A percentile compares a stretch with the other conserved stretches of the same genome.
Conservation (phyloP, 306 rosid genomes). For the Casuarina glauca region DNA sequence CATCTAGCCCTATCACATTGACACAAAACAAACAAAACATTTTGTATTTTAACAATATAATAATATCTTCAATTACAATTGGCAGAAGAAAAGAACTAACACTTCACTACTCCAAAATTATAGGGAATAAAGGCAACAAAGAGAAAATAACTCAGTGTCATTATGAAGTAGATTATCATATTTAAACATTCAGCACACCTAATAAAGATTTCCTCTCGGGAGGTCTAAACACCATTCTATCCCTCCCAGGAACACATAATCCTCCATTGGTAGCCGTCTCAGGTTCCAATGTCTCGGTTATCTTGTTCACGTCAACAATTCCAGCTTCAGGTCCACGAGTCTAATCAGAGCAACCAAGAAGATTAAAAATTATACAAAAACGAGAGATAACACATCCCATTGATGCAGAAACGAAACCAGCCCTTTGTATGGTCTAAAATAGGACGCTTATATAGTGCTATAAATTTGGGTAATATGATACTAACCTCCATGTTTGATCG, state of each 20-base stretch:
- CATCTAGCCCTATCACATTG: slow-evolving; percentile 71
- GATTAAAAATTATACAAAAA: background rate
- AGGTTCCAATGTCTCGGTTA: slow-evolving; percentile 57
- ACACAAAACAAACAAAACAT: background rate
- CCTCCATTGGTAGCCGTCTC: slow-evolving; percentile 59
- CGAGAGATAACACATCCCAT: too few species aligned
- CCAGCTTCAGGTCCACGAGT: slow-evolving; percentile 37
- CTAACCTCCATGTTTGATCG: slow-evolving; percentile 35
- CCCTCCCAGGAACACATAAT: slow-evolving; percentile 79
- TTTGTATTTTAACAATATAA: background rate
- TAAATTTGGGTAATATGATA: background rate
- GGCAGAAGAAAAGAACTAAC: background rate
- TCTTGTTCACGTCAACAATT: slow-evolving; percentile 56
- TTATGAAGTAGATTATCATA: background rate
- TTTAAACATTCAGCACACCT: slow-evolving; percentile 42
- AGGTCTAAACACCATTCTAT: slow-evolving; percentile 60
- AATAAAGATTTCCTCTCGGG: slow-evolving; percentile 70
- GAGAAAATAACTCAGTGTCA: slow-evolving; percentile 1
- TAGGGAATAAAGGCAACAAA: background rate
- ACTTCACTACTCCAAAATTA: background rate
- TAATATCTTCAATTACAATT: background rate
- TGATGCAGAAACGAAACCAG: background rate
- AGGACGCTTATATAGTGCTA: background rate
- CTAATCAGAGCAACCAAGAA: slow-evolving; percentile 42
- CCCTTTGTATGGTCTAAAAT: background rate